Evolutionary conservation across 768 basidiomycete genomes (phyloP).

Genomic region (Leccinum fibrillosum): DNA sequence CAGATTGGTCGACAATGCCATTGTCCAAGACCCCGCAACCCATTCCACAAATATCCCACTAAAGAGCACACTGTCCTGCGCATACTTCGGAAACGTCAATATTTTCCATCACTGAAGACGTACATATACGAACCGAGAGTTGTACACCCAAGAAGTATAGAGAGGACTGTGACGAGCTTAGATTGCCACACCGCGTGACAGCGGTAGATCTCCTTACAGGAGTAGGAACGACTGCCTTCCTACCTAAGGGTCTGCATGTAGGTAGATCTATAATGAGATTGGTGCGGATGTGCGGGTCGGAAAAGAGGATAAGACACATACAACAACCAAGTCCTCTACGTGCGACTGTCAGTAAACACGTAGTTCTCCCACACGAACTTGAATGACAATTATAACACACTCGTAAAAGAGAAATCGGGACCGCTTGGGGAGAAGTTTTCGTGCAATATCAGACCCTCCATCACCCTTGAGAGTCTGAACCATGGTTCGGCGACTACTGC

Average conservation of each 20-base stretch:
- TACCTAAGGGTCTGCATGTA: too few relatives aligned
- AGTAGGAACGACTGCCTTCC: too few relatives aligned
- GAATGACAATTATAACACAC: constrained; percentile 6
- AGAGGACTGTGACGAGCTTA: constrained; percentile 23
- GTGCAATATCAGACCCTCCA: too few relatives aligned
- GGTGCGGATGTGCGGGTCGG: neutral
- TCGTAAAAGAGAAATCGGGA: constrained; percentile 24
- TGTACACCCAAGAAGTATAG: constrained; percentile 27
- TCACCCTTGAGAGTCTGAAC: too few relatives aligned
- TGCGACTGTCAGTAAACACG: constrained; percentile 22
- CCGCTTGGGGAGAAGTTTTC: too few relatives aligned
- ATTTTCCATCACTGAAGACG: neutral
- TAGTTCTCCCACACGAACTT: constrained; percentile 24
- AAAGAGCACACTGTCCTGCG: constrained; percentile 27
- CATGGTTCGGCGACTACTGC: too few relatives aligned
- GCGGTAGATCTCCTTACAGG: constrained; percentile 17
- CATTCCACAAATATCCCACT: constrained; percentile 24
- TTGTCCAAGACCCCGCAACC: constrained; percentile 33
- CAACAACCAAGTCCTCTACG: constrained; percentile 28
- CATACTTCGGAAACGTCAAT: constrained; percentile 13
- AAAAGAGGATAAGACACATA: constrained; percentile 5
- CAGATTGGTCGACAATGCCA: constrained; percentile 33
- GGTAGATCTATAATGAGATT: neutral
- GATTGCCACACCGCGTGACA: constrained; percentile 33
- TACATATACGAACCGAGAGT: constrained; percentile 17